A percentile compares a stretch with the other conserved stretches of the same genome.
Evolutionary conservation across 164 flowering plant species (phyloP).

Genomic region (Tetrastigma voinierianum): DNA sequence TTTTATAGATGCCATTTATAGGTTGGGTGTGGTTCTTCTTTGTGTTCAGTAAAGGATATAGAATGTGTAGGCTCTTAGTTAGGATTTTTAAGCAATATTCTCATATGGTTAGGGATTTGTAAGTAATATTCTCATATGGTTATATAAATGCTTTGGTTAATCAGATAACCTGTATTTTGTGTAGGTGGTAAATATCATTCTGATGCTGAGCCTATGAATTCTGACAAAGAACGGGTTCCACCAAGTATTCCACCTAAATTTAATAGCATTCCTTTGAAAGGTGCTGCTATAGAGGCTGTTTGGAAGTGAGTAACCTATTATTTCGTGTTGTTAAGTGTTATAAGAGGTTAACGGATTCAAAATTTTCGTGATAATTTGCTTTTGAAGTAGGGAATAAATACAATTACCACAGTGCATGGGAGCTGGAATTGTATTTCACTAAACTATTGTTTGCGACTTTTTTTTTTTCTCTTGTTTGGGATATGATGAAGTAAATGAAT

Average conservation of each 20-base stretch:
- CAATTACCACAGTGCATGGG: too few relatives aligned
- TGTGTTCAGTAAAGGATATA: too few relatives aligned
- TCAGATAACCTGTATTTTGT: background rate
- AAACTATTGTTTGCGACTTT: too few relatives aligned
- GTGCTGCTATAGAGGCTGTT: conserved; percentile 18
- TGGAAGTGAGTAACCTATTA: conserved; percentile 32
- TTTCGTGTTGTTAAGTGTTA: background rate
- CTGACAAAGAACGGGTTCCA: background rate
- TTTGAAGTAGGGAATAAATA: background rate
- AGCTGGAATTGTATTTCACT: too few relatives aligned
- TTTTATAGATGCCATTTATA: too few relatives aligned
- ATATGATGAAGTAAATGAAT: too few relatives aligned
- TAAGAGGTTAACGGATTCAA: too few relatives aligned
- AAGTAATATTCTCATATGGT: background rate
- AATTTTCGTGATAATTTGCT: background rate
- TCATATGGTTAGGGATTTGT: background rate
- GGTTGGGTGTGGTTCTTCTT: too few relatives aligned
- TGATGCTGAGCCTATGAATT: background rate
- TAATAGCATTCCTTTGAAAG: background rate
- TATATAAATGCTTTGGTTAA: background rate
- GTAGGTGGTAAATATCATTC: background rate
- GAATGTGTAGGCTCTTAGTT: too few relatives aligned
- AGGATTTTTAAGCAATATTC: background rate
- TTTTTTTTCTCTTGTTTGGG: too few relatives aligned
- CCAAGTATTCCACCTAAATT: background rate